A percentile compares a stretch with the other conserved stretches of the same genome.
Evolutionary conservation across 345 rosid species (phyloP).

Genomic region (Acer saccharum): DNA sequence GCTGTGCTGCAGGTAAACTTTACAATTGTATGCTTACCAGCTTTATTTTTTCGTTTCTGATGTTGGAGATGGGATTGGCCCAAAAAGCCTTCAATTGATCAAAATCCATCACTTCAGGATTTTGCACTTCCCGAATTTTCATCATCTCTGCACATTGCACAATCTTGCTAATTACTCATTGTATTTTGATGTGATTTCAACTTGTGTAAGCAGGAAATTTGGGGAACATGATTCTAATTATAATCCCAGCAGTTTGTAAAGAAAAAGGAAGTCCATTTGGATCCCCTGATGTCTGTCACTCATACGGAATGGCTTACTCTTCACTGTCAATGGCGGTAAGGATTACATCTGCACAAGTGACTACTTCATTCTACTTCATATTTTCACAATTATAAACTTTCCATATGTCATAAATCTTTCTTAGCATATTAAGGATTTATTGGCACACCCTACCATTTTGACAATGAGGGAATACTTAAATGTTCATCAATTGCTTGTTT

Average conservation of each 20-base stretch:
- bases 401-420: background rate
- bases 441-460: background rate
- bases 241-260: slow-evolving; percentile 72
- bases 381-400: background rate
- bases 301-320: slow-evolving; percentile 52
- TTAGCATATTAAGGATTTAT: background rate
- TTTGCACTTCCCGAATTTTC: background rate
- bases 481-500: slow-evolving; percentile 7
- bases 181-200: background rate
- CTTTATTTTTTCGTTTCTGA: background rate
- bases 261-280: slow-evolving; percentile 71
- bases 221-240: slow-evolving; percentile 65
- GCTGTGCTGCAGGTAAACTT: slow-evolving; percentile 41
- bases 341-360: background rate
- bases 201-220: slow-evolving; percentile 47
- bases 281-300: slow-evolving; percentile 47
- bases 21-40: background rate
- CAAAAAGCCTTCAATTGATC: background rate
- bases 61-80: background rate
- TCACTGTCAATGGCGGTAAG: slow-evolving; percentile 78
- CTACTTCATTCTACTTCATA: background rate
- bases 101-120: background rate
- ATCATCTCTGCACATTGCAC: background rate
- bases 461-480: background rate
- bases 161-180: background rate